Evolutionary conservation across 441 rosid species (phyloP).

Genomic region (Pelargonium cotyledonis): DNA sequence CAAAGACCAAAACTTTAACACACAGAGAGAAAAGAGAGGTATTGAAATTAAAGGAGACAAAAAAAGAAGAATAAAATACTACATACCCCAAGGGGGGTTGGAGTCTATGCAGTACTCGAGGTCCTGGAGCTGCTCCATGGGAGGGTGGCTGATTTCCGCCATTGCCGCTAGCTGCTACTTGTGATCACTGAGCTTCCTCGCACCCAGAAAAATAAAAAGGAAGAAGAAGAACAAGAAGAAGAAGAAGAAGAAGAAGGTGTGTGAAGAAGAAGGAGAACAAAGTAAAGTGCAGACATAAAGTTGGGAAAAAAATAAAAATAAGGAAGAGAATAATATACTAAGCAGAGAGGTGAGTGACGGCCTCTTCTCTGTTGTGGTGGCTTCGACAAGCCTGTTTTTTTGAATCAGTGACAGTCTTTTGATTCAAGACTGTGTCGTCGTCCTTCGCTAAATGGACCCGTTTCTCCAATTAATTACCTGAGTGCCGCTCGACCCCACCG

Average conservation of each 20-base stretch:
- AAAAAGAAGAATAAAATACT: not conserved
- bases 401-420: too few species aligned
- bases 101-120: slow-evolving; percentile 87
- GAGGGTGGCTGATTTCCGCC: slow-evolving; percentile 77
- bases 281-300: slow-evolving; percentile 42
- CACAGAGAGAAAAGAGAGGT: slow-evolving; percentile 1
- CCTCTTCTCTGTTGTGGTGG: not conserved
- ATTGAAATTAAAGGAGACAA: not conserved
- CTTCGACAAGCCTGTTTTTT: slow-evolving; percentile 11
- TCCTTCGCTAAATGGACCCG: not conserved
- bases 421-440: not conserved
- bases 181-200: not conserved
- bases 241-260: slow-evolving; percentile 25
- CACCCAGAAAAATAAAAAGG: not conserved
- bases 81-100: slow-evolving; percentile 71
- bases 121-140: slow-evolving; percentile 80
- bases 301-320: slow-evolving; percentile 1
- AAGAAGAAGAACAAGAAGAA: slow-evolving; percentile 12
- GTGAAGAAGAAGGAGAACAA: slow-evolving; percentile 21
- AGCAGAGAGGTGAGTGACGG: slow-evolving; percentile 22
- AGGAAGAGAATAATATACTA: slow-evolving; percentile 21
- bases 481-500: not conserved
- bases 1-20: not conserved
- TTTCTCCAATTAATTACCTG: not conserved
- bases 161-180: slow-evolving; percentile 23